Evolutionary conservation across 2,329 filamentous ascomycete genomes (phyloP).

Genomic region (Dryadomyces quercus-mongolicae): DNA sequence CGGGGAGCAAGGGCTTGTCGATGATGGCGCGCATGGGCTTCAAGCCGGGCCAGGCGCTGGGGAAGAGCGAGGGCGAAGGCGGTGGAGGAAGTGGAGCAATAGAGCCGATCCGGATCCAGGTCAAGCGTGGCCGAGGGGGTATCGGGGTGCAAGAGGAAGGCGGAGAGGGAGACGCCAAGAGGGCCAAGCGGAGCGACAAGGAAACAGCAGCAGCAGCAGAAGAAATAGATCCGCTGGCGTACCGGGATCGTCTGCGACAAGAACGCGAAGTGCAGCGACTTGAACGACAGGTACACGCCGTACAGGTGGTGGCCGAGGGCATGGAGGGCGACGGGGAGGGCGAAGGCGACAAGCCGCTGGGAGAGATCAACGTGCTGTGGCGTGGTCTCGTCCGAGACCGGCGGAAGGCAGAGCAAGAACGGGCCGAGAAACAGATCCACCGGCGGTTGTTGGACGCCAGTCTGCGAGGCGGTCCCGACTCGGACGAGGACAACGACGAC

Average conservation of each 20-base stretch:
- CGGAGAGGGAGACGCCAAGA: conserved; percentile 45
- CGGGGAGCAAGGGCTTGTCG: conserved; percentile 72
- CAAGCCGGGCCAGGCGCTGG: conserved; percentile 61
- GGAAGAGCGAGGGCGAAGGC: conserved; percentile 23
- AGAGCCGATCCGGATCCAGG: conserved; percentile 63
- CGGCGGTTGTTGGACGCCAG: conserved; percentile 21
- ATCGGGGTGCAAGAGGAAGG: conserved; percentile 47
- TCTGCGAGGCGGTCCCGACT: not conserved
- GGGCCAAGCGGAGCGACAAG: conserved; percentile 29
- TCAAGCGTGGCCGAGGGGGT: conserved; percentile 72
- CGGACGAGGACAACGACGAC: conserved; percentile 57
- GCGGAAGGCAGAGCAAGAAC: conserved; percentile 57
- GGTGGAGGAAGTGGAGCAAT: not conserved
- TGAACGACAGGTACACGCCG: conserved; percentile 61
- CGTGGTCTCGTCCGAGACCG: conserved; percentile 60
- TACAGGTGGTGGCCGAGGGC: conserved; percentile 71
- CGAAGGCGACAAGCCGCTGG: conserved; percentile 11
- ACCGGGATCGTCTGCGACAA: conserved; percentile 56
- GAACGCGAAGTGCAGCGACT: conserved; percentile 57
- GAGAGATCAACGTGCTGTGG: conserved; percentile 59
- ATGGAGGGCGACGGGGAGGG: conserved; percentile 47
- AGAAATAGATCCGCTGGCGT: conserved; percentile 51
- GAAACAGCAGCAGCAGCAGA: conserved; percentile 20
- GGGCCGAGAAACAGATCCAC: conserved; percentile 51
- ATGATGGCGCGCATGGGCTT: conserved; percentile 99